phyloP scores from a whole-genome alignment of 257 asterid genomes.

The Solanum chilense region DNA sequence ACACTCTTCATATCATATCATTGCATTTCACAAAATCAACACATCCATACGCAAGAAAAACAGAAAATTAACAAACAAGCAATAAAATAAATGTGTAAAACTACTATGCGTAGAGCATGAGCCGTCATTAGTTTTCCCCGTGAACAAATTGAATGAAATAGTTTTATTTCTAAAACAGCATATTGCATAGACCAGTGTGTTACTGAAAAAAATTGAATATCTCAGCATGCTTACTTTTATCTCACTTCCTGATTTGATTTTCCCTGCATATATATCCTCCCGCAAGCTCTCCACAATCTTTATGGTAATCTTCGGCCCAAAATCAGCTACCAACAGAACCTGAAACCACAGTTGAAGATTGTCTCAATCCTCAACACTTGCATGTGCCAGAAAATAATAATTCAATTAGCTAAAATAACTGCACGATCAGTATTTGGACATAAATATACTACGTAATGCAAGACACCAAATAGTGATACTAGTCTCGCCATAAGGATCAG shows the following conservation, averaged over 20 bases:
- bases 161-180: neutral
- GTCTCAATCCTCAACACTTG: neutral
- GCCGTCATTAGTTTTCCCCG: neutral
- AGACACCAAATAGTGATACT: neutral
- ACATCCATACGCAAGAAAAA: neutral
- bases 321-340: constrained; percentile 86
- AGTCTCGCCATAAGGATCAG: neutral
- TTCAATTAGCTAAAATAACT: neutral
- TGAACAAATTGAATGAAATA: neutral
- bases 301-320: constrained; percentile 84
- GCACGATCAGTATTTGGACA: neutral
- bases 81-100: neutral
- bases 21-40: neutral
- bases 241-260: constrained; percentile 84
- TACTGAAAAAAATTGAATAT: neutral
- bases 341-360: constrained; percentile 3
- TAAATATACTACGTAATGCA: neutral
- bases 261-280: constrained; percentile 87
- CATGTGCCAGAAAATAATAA: neutral
- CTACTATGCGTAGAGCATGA: neutral
- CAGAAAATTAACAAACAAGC: neutral
- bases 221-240: constrained; percentile 48
- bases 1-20: constrained; percentile 44
- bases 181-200: neutral
- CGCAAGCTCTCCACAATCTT: constrained; percentile 88